A percentile compares a stretch with the other conserved stretches of the same genome.
These are phyloP conservation scores for Pezicula carpinea DNA, from an alignment of 2,329 filamentous ascomycete species.

Conservation along the genomic window DNA sequence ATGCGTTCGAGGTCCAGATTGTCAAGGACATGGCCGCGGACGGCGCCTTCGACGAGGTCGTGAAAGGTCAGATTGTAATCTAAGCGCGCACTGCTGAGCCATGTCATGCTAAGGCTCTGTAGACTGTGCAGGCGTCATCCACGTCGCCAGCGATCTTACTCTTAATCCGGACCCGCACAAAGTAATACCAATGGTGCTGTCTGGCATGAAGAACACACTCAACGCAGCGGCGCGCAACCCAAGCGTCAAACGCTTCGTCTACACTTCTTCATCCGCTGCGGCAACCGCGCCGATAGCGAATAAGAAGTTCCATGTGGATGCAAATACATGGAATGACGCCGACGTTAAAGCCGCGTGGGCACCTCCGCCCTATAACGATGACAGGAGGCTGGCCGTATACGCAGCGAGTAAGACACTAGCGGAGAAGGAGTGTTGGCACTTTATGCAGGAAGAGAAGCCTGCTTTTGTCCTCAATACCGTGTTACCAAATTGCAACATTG, in stretches of 20 bases:
- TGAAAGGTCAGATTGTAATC: slow-evolving; percentile 14
- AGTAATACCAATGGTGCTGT: slow-evolving; percentile 33
- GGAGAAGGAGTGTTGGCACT: slow-evolving; percentile 33
- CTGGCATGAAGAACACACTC: slow-evolving; percentile 26
- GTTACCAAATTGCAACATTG: slow-evolving; percentile 26
- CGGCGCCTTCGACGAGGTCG: slow-evolving; percentile 23
- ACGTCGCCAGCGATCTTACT: slow-evolving; percentile 33
- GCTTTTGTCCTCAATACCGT: slow-evolving; percentile 22
- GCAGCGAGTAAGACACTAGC: slow-evolving; percentile 32
- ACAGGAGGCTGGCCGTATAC: slow-evolving; percentile 27
- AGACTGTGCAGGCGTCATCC: slow-evolving; percentile 30
- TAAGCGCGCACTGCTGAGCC: background rate
- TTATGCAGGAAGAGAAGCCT: slow-evolving; percentile 21
- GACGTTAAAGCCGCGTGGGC: slow-evolving; percentile 30
- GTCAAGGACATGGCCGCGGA: slow-evolving; percentile 30
- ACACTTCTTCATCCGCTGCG: slow-evolving; percentile 30
- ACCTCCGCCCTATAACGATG: slow-evolving; percentile 25
- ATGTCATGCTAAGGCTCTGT: background rate
- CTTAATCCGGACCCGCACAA: slow-evolving; percentile 33
- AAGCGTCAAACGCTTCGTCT: slow-evolving; percentile 34
- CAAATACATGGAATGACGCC: slow-evolving; percentile 29
- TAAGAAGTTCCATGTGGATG: slow-evolving; percentile 14
- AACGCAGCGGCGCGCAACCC: slow-evolving; percentile 30
- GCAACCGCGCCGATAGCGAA: slow-evolving; percentile 12
- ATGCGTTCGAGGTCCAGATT: slow-evolving; percentile 29